A percentile compares a stretch with the other conserved stretches of the same genome.
Conservation (phyloP, 1,284 basidiomycete species). For the Stygiomarasmius scandens region DNA sequence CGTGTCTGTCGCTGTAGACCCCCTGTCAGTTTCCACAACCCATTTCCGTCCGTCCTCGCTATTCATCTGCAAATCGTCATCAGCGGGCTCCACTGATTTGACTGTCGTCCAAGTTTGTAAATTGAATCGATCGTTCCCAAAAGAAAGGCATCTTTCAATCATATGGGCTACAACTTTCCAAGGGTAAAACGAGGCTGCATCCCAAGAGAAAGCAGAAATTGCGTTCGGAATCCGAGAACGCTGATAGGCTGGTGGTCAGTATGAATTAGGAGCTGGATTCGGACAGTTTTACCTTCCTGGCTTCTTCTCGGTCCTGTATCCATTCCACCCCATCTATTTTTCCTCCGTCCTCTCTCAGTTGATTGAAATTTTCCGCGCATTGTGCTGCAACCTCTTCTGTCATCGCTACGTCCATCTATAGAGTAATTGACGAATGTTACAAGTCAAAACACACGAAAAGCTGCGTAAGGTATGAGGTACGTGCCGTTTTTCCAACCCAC, state of each 20-base stretch:
- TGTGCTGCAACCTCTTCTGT: slow-evolving; percentile 16
- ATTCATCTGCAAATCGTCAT: no score
- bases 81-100: slow-evolving; percentile 12
- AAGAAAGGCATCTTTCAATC: slow-evolving; percentile 17
- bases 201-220: slow-evolving; percentile 20
- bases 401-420: slow-evolving; percentile 22
- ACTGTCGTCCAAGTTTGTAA: slow-evolving; percentile 25
- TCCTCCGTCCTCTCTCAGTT: slow-evolving; percentile 24
- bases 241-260: slow-evolving; percentile 8
- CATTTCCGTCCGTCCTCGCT: slow-evolving; percentile 7
- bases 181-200: slow-evolving; percentile 25
- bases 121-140: slow-evolving; percentile 15
- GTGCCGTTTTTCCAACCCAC: slow-evolving; percentile 19
- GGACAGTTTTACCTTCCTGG: slow-evolving; percentile 21
- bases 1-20: slow-evolving; percentile 22
- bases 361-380: slow-evolving; percentile 1
- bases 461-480: not conserved
- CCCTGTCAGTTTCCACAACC: slow-evolving; percentile 27
- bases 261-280: not conserved
- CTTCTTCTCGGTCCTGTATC: slow-evolving; percentile 22
- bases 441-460: no score
- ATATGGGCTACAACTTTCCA: slow-evolving; percentile 28
- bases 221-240: slow-evolving; percentile 25
- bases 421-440: not conserved
- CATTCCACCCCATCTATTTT: slow-evolving; percentile 21